Percentiles rank a stretch among this genome's conserved stretches.
Evolutionary conservation across 179 eudicot species (phyloP).

Genomic region (Beta macrorhiza): DNA sequence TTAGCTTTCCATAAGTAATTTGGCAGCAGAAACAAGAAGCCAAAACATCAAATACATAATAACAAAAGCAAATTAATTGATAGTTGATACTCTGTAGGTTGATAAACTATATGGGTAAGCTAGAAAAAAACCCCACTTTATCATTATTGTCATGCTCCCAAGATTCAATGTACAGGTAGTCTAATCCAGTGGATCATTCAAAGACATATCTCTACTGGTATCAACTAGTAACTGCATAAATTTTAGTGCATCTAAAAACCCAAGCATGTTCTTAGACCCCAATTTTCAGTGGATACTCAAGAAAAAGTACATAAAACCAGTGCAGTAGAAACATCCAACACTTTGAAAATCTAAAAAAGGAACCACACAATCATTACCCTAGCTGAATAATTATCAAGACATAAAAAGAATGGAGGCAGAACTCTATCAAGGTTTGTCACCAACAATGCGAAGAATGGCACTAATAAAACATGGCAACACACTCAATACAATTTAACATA

Average conservation of each 20-base stretch:
- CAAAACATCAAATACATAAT: background rate
- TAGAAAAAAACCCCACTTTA: background rate
- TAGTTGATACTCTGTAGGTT: background rate
- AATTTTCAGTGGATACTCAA: too few species aligned
- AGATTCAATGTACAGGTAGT: background rate
- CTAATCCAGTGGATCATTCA: background rate
- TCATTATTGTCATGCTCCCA: background rate
- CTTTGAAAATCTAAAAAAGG: background rate
- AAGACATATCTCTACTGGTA: background rate
- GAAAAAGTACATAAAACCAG: background rate
- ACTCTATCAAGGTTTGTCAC: background rate
- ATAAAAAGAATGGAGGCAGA: background rate
- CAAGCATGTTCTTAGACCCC: too few species aligned
- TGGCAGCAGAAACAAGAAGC: background rate
- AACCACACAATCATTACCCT: background rate
- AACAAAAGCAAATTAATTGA: background rate
- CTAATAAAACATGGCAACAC: conserved; percentile 1
- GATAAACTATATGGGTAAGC: background rate
- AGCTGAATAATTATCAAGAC: background rate
- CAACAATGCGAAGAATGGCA: background rate
- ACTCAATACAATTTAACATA: background rate
- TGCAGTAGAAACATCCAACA: background rate
- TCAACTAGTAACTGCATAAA: background rate
- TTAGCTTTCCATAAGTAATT: background rate
- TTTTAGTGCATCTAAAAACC: background rate